Base-by-base conservation (phyloP, 106 monocot species). In the Chionographis japonica region DNA sequence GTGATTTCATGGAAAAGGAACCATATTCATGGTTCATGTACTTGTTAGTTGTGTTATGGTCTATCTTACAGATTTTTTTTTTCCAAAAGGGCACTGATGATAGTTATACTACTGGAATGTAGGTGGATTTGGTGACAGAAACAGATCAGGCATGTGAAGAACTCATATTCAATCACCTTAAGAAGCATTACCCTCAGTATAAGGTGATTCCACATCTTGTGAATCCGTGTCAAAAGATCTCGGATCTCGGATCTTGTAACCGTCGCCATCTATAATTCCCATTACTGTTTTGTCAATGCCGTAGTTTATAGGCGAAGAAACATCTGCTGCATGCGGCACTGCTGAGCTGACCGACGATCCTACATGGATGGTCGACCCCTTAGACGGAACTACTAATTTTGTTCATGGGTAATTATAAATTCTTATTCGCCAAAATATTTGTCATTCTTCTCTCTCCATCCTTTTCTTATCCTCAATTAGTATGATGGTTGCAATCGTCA, bases 81-180 rank as follows among this genome's bases (percentile, higher is more conserved):
- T 61, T 19, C 6, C 19, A 59, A 14, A 8, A 18, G 14, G 37
- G 39, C 52, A 14, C 8, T 40, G 40, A 2, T 54, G 41, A 10
- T 13, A 8, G 15, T 16, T n/a, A 40, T 12, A 49, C 36, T 42
- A 53, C 12, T 55, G 36, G 17, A 67, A 65, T 82, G 58, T 64
- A 97, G 92, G 92, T 97, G 42, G 92, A 97, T 87, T 87, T 97
- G 86, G 95, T 97, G 20, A 97, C 95, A 13, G 92, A 97, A 84
- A 97, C 92, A 17, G 95, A 97, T 37, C 92, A 87, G 76, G 72
- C 86, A 64, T 97, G 95, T 65, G 95, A 97, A 70, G 82, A 89
- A 5, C 84, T 89, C 66, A 87, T 97, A 61, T 92, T 92, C 72
- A 74, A 74, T 68, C 84, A 87, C 63, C 86, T 97, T 37, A 89